A percentile compares a stretch with the other conserved stretches of the same genome.
phyloP scores from a whole-genome alignment of 2,329 filamentous ascomycete species.

The Leptographium radiaticola region DNA sequence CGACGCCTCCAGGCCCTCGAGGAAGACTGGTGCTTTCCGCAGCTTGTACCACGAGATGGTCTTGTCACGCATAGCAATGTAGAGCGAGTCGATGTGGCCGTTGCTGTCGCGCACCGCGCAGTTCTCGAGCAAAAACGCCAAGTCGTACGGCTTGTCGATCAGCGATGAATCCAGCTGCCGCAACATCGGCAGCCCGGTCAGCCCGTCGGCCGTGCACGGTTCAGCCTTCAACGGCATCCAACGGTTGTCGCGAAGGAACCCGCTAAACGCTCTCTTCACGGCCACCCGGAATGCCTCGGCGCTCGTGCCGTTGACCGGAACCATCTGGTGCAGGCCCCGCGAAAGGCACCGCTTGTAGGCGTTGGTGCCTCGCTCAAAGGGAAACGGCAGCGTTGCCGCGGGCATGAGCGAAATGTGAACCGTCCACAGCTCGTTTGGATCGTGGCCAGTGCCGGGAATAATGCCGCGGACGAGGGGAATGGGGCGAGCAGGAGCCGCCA shows the following conservation, averaged over 20 bases:
- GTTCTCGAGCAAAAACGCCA: conserved; percentile 36
- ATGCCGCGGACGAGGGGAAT: background rate
- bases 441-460: conserved; percentile 9
- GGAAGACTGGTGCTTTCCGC: conserved; percentile 30
- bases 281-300: conserved; percentile 35
- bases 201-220: conserved; percentile 40
- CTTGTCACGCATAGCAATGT: conserved; percentile 42
- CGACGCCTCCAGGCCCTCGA: conserved; percentile 39
- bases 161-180: conserved; percentile 34
- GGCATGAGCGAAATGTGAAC: conserved; percentile 48
- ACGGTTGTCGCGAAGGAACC: conserved; percentile 32
- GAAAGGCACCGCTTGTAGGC: conserved; percentile 49
- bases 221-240: conserved; percentile 48
- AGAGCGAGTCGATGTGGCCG: conserved; percentile 45
- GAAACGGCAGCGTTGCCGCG: conserved; percentile 38
- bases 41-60: conserved; percentile 44
- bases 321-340: conserved; percentile 43
- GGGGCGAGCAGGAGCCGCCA: background rate
- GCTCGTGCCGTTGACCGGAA: conserved; percentile 37
- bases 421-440: conserved; percentile 34
- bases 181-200: conserved; percentile 46
- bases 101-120: conserved; percentile 42
- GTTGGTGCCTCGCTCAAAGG: conserved; percentile 48
- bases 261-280: conserved; percentile 34
- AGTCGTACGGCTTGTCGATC: conserved; percentile 30